Conservation (phyloP, 805 yeast genomes). For the Cyberlindnera nakhonratchasimensis region DNA sequence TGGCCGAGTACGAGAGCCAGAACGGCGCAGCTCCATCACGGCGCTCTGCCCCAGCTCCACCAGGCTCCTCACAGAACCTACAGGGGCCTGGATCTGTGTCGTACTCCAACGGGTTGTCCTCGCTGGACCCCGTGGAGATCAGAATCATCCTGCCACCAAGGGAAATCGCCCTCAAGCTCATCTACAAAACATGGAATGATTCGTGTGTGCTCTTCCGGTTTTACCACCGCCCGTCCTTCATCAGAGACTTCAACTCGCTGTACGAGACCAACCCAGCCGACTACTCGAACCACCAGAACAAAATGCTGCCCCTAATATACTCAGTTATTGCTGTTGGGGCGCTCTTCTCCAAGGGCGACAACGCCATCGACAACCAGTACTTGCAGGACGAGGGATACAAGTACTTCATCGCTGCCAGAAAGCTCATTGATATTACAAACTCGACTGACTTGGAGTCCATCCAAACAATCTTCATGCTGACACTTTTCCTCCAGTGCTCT, state of each 20-base stretch:
- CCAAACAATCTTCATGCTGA: conserved; percentile 83
- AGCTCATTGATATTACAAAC: conserved; percentile 80
- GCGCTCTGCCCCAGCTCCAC: background rate
- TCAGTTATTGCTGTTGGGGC: conserved; percentile 87
- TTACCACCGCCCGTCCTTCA: conserved; percentile 80
- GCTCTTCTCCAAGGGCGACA: conserved; percentile 49
- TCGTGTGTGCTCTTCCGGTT: conserved; percentile 83
- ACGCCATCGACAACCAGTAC: conserved; percentile 32
- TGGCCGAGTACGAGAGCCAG: conserved; percentile 15
- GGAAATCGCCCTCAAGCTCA: conserved; percentile 66
- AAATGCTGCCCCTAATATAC: conserved; percentile 77
- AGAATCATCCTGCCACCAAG: conserved; percentile 74
- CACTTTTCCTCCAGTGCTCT: conserved; percentile 82
- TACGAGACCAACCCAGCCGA: conserved; percentile 75
- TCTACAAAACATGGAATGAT: conserved; percentile 79
- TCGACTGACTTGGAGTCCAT: conserved; percentile 79
- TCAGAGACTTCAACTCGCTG: conserved; percentile 68
- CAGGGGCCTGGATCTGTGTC: too few species aligned
- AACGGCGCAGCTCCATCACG: background rate
- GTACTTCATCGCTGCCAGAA: conserved; percentile 82
- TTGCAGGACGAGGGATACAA: conserved; percentile 66
- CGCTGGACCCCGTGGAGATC: conserved; percentile 36
- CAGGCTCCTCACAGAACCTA: too few species aligned
- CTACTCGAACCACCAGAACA: conserved; percentile 73
- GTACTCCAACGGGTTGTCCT: too few species aligned